Conservation (phyloP, 208 protist genomes). For the Zelonia costaricensis region DNA sequence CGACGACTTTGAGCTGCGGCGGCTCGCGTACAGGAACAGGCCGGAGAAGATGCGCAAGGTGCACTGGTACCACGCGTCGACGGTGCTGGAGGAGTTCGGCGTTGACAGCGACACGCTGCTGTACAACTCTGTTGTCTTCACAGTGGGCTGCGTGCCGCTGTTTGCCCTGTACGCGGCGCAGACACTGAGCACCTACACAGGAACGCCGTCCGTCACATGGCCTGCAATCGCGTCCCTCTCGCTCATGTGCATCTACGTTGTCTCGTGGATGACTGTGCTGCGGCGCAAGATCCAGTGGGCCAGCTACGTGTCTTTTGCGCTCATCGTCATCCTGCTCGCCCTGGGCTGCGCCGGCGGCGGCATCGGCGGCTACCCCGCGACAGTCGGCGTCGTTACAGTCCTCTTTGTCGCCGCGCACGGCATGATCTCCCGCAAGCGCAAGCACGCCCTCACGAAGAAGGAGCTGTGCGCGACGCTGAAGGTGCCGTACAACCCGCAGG, state of each 20-base stretch:
- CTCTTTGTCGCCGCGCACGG: slow-evolving; percentile 72
- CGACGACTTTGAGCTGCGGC: slow-evolving; percentile 74
- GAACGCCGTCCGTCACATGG: slow-evolving; percentile 60
- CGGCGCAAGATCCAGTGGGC: slow-evolving; percentile 70
- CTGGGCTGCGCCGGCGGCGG: slow-evolving; percentile 54
- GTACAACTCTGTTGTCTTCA: slow-evolving; percentile 78
- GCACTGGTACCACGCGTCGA: slow-evolving; percentile 86
- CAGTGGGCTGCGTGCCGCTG: slow-evolving; percentile 73
- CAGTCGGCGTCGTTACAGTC: slow-evolving; percentile 42
- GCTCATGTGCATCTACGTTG: slow-evolving; percentile 61
- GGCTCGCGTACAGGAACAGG: slow-evolving; percentile 46
- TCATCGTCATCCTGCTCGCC: slow-evolving; percentile 56
- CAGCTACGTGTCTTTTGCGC: slow-evolving; percentile 47
- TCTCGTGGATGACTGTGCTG: slow-evolving; percentile 77
- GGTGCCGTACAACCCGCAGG: slow-evolving; percentile 27
- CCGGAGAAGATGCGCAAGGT: slow-evolving; percentile 55
- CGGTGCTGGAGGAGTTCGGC: slow-evolving; percentile 85
- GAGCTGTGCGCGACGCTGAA: slow-evolving; percentile 45
- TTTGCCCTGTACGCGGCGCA: slow-evolving; percentile 73
- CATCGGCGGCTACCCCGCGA: slow-evolving; percentile 30
- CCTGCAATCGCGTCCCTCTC: slow-evolving; percentile 52
- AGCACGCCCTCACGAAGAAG: slow-evolving; percentile 54
- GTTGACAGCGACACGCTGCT: slow-evolving; percentile 71
- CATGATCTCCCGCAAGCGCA: slow-evolving; percentile 79
- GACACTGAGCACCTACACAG: slow-evolving; percentile 50